Evolutionary conservation across 2,329 filamentous ascomycete species (phyloP), one percentile per base, ranked within the genome.

Genomic region (Pseudogymnoascus sp.): DNA sequence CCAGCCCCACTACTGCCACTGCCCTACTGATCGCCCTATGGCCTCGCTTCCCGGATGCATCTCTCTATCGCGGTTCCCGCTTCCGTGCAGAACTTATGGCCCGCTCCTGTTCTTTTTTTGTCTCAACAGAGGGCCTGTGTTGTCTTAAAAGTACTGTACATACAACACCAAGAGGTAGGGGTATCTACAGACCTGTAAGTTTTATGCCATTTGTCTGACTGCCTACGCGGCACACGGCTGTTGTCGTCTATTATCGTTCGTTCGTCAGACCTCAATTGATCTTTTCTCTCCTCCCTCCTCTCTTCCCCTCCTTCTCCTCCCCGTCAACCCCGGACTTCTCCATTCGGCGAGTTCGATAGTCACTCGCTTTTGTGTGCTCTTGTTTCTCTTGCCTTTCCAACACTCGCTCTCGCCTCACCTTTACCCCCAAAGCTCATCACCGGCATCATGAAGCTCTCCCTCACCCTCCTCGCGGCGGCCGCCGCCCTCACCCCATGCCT

Each of bases 371-470:
- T 17, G 47, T 31, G 47, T 19, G 47, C 1, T 53, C 47, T 53
- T 53, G 47, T 26, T 53, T 53, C 47, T 53, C 13, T 31, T 50
- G 44, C 44, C 8, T 28, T 17, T 1, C 13, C 44, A 15, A 50
- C 44, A 28, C 44, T 31, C 44, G 23, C 23, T 53, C 47, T 53
- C 47, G 31, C 47, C 23, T 53, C 47, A 53, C 23, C 19, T 28
- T 23, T 26, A 31, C 15, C 15, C 17, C 26, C 23, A 10, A 31
- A 53, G 11, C 23, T 17, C 23, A 53, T 53, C 47, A 53, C 26
- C 15, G 47, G 23, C 23, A 69, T 69, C 62, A 71, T 71, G 69
- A 68, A 65, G 65, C 50, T 68, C 9, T 65, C 59, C 60, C 62
- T 64, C 19, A 65, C 64, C 47, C 59, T 67, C 9, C 57, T 69